phyloP scores from a whole-genome alignment of 228 moss, liverwort and hornwort species.

The Sphagnum magellanicum region DNA sequence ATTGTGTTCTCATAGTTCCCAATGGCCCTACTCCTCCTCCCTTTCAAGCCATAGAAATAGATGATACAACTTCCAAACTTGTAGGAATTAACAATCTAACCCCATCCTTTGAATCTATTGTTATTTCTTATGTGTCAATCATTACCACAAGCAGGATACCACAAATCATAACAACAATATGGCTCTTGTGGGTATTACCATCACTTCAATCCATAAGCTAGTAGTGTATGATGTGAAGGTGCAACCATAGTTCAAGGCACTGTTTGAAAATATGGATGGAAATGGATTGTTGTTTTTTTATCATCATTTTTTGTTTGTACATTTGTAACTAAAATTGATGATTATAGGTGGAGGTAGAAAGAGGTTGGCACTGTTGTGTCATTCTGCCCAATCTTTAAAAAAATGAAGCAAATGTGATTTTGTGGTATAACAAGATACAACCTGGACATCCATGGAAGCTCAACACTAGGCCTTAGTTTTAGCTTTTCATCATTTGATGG shows the following conservation, averaged over 20 bases:
- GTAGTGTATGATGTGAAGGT: slow-evolving; percentile 92
- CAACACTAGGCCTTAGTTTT: slow-evolving; percentile 67
- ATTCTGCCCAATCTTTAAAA: slow-evolving; percentile 64
- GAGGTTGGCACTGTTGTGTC: slow-evolving; percentile 65
- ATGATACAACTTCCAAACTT: slow-evolving; percentile 62
- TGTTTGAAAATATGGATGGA: slow-evolving; percentile 99
- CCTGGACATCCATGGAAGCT: slow-evolving; percentile 70
- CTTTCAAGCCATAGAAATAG: slow-evolving; percentile 91
- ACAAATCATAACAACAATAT: slow-evolving; percentile 41
- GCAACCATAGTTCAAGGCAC: slow-evolving; percentile 96
- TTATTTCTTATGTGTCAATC: slow-evolving; percentile 65
- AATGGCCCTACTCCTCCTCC: slow-evolving; percentile 49
- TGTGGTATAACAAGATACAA: slow-evolving; percentile 58
- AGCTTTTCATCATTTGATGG: slow-evolving; percentile 63
- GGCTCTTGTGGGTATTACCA: slow-evolving; percentile 18
- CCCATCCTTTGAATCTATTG: slow-evolving; percentile 18
- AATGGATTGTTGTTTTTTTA: slow-evolving; percentile 43
- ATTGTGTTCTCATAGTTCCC: slow-evolving; percentile 14
- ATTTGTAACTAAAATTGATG: no score
- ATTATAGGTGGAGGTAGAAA: slow-evolving; percentile 49
- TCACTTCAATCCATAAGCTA: slow-evolving; percentile 58
- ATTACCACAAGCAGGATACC: slow-evolving; percentile 16
- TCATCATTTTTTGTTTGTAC: no score
- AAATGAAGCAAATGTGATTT: slow-evolving; percentile 62
- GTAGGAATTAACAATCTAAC: slow-evolving; percentile 38